Evolutionary conservation across 106 monocot species (phyloP).

Genomic region (Ottelia alismoides): DNA sequence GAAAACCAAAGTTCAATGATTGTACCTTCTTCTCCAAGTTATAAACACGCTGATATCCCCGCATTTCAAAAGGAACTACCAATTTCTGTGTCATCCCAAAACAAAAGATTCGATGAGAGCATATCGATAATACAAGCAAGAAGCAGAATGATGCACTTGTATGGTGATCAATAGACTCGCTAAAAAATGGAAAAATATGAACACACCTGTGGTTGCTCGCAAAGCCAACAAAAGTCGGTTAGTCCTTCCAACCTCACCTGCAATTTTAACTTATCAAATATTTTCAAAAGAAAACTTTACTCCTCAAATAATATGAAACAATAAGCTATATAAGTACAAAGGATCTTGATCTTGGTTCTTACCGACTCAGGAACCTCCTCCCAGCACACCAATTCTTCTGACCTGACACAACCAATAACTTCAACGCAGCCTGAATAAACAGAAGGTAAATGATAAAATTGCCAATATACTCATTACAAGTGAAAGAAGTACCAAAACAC

Average conservation of each 20-base stretch:
- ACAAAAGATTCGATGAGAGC: neutral
- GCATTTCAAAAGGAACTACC: constrained; percentile 81
- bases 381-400: constrained; percentile 72
- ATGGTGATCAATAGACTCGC: too few species aligned
- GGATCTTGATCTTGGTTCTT: constrained; percentile 1
- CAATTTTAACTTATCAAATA: constrained; percentile 3
- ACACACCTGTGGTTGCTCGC: constrained; percentile 70
- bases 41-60: constrained; percentile 80
- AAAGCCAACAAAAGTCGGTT: constrained; percentile 89
- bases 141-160: too few species aligned
- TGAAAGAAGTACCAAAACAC: too few species aligned
- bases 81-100: constrained; percentile 40
- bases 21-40: constrained; percentile 69
- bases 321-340: too few species aligned
- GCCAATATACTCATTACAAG: too few species aligned
- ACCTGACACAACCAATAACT: constrained; percentile 72
- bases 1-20: too few species aligned
- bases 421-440: constrained; percentile 70
- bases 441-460: neutral
- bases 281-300: too few species aligned
- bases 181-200: neutral
- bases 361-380: constrained; percentile 84
- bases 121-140: neutral
- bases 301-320: too few species aligned
- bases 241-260: constrained; percentile 83